A percentile compares a stretch with the other conserved stretches of the same genome.
Evolutionary conservation across 2,329 filamentous ascomycete genomes (phyloP).

Genomic region (Aspergillus nomiae): DNA sequence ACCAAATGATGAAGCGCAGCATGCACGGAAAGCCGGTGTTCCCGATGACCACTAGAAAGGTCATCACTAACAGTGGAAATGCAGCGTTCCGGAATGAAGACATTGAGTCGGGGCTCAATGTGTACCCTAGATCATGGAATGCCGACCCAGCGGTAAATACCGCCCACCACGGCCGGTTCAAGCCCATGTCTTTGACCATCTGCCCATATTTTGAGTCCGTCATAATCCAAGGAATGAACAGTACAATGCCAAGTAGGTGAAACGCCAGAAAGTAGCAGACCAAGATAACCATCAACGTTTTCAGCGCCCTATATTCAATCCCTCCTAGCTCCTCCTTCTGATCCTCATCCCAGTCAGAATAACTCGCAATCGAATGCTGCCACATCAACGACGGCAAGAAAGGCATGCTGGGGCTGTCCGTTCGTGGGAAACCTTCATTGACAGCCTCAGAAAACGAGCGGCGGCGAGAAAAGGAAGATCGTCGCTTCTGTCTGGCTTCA

Average conservation of each 20-base stretch:
- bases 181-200: slow-evolving; percentile 60
- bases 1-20: slow-evolving; percentile 89
- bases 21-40: slow-evolving; percentile 94
- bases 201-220: slow-evolving; percentile 61
- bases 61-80: slow-evolving; percentile 73
- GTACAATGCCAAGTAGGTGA: slow-evolving; percentile 70
- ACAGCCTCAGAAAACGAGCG: slow-evolving; percentile 23
- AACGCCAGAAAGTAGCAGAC: slow-evolving; percentile 78
- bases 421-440: background rate
- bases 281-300: slow-evolving; percentile 76
- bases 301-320: slow-evolving; percentile 88
- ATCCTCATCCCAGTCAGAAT: slow-evolving; percentile 85
- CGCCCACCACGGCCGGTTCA: slow-evolving; percentile 77
- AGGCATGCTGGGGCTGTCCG: slow-evolving; percentile 25
- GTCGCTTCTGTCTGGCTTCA: slow-evolving; percentile 15
- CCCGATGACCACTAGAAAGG: slow-evolving; percentile 84
- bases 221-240: slow-evolving; percentile 76
- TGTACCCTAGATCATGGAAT: slow-evolving; percentile 90
- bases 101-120: slow-evolving; percentile 90
- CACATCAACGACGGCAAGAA: slow-evolving; percentile 85
- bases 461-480: slow-evolving; percentile 25
- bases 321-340: slow-evolving; percentile 91
- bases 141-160: slow-evolving; percentile 83
- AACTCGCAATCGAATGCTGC: slow-evolving; percentile 83
- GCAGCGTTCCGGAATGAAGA: slow-evolving; percentile 75